phyloP scores from a whole-genome alignment of 2,329 filamentous ascomycete species.

The Aspergillus japonicus region DNA sequence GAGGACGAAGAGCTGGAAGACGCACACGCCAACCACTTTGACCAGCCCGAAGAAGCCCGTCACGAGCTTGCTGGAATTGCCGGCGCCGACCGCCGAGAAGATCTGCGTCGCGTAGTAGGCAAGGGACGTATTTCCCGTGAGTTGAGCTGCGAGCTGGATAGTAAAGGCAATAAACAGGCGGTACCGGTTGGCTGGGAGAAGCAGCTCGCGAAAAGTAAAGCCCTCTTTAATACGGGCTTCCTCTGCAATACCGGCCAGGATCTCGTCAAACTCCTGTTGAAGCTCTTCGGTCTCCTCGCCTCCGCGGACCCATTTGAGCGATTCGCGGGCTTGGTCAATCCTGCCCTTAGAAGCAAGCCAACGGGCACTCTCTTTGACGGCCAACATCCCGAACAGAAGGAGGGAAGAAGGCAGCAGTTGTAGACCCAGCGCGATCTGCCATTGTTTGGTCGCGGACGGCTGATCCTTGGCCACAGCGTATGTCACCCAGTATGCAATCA shows the following conservation, averaged over 20 bases:
- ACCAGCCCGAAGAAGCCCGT: slow-evolving; percentile 55
- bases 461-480: slow-evolving; percentile 48
- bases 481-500: slow-evolving; percentile 48
- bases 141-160: slow-evolving; percentile 51
- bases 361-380: slow-evolving; percentile 49
- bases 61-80: slow-evolving; percentile 48
- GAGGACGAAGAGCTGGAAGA: slow-evolving; percentile 51
- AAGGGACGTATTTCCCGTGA: slow-evolving; percentile 53
- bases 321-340: slow-evolving; percentile 48
- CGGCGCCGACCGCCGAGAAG: slow-evolving; percentile 52
- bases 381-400: slow-evolving; percentile 50
- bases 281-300: slow-evolving; percentile 41
- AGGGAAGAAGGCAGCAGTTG: slow-evolving; percentile 51
- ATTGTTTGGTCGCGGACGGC: slow-evolving; percentile 43
- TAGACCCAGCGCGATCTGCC: slow-evolving; percentile 51
- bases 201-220: slow-evolving; percentile 48
- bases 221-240: slow-evolving; percentile 48
- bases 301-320: slow-evolving; percentile 54
- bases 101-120: slow-evolving; percentile 56
- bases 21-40: slow-evolving; percentile 50
- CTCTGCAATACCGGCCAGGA: slow-evolving; percentile 48
- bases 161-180: slow-evolving; percentile 51
- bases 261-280: slow-evolving; percentile 37
- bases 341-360: slow-evolving; percentile 51
- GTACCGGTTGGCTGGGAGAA: slow-evolving; percentile 49